phyloP scores from a whole-genome alignment of 2,329 filamentous ascomycete genomes.

The Cordyceps cicadae region DNA sequence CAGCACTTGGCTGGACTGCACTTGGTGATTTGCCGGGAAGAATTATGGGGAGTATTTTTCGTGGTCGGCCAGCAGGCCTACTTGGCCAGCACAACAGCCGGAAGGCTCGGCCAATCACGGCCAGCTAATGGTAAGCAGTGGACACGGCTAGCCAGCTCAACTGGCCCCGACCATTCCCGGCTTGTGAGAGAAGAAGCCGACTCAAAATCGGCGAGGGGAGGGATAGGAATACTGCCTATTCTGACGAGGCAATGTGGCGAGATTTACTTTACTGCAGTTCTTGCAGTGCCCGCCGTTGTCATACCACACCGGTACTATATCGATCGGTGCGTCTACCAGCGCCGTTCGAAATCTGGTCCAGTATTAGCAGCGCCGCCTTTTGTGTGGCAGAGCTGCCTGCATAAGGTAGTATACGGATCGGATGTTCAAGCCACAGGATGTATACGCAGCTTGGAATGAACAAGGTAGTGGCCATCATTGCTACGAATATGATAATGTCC shows the following conservation, averaged over 20 bases:
- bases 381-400: no score
- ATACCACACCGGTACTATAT: neutral
- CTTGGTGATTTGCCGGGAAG: constrained; percentile 9
- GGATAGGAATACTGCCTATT: neutral
- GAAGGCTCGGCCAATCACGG: constrained; percentile 3
- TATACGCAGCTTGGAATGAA: no score
- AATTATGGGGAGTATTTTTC: constrained; percentile 7
- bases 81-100: neutral
- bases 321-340: neutral
- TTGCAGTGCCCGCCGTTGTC: neutral
- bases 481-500: no score
- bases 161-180: constrained; percentile 10
- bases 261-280: no score
- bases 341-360: neutral
- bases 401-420: no score
- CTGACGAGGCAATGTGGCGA: no score
- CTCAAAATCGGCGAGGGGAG: neutral
- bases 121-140: constrained; percentile 5
- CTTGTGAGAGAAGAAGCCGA: neutral
- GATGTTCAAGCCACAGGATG: no score
- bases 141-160: neutral
- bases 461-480: no score
- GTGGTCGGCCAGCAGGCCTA: no score
- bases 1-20: no score
- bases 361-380: neutral